phyloP scores from a whole-genome alignment of 2,329 filamentous ascomycete genomes.

The Fusarium nodosum region DNA sequence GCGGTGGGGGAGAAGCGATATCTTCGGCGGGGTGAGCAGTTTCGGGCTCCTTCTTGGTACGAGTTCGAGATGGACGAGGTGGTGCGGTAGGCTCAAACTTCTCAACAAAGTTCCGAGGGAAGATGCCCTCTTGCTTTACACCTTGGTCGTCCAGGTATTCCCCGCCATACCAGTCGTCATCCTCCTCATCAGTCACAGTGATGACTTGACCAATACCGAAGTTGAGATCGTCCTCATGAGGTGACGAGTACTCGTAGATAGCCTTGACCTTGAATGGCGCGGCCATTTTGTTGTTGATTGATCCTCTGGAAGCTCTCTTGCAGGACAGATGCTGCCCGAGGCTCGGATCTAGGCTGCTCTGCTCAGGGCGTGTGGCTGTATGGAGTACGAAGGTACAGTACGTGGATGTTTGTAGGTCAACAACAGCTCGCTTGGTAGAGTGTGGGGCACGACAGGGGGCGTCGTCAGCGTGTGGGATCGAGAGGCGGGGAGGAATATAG shows the following conservation, averaged over 20 bases:
- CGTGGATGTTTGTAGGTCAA: constrained; percentile 44
- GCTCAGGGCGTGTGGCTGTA: constrained; percentile 47
- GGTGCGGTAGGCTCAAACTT: constrained; percentile 93
- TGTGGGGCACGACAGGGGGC: constrained; percentile 52
- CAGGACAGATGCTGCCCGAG: constrained; percentile 50
- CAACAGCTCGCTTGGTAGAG: constrained; percentile 46
- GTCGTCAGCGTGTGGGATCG: constrained; percentile 51
- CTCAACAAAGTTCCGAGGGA: constrained; percentile 97
- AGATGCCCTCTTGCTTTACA: constrained; percentile 84
- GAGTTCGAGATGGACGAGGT: constrained; percentile 82
- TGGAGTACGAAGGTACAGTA: constrained; percentile 41
- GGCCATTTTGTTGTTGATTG: constrained; percentile 70
- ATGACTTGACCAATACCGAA: constrained; percentile 91
- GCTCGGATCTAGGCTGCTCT: constrained; percentile 48
- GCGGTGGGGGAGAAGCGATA: constrained; percentile 55
- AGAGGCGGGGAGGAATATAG: constrained; percentile 43
- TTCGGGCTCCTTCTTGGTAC: constrained; percentile 71
- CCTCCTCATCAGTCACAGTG: constrained; percentile 92
- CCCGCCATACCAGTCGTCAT: constrained; percentile 93
- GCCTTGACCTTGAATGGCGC: constrained; percentile 94
- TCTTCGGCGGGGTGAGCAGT: constrained; percentile 55
- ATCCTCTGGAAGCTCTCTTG: constrained; percentile 47
- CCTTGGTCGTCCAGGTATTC: constrained; percentile 86
- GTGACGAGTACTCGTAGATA: constrained; percentile 92
- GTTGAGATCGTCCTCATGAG: constrained; percentile 93